Conservation (phyloP, 148 eudicot genomes). For the Limonium bicolor region DNA sequence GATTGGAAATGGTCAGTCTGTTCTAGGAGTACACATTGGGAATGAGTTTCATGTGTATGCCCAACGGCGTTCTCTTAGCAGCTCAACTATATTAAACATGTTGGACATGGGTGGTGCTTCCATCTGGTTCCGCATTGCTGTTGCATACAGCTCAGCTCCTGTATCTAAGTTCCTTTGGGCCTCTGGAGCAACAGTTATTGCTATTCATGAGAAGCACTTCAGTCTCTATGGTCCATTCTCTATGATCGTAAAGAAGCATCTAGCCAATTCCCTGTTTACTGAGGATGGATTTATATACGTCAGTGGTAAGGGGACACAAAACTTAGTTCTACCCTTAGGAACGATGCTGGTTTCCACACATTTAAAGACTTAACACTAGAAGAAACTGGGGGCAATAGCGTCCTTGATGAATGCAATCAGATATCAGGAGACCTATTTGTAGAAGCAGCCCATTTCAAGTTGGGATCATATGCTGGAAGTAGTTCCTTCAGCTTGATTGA, state of each 20-base stretch:
- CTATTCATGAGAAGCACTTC: constrained; percentile 51
- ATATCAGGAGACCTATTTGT: constrained; percentile 13
- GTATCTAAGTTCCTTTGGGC: constrained; percentile 65
- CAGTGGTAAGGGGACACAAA: constrained; percentile 8
- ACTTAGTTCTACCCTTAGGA: constrained; percentile 8
- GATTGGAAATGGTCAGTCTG: constrained; percentile 50
- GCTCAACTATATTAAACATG: constrained; percentile 12
- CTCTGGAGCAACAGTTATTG: constrained; percentile 39
- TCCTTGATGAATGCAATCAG: constrained; percentile 15
- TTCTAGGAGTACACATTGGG: constrained; percentile 69
- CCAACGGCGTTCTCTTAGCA: constrained; percentile 21
- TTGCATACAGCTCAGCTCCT: constrained; percentile 19
- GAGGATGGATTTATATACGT: constrained; percentile 5
- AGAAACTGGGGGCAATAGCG: constrained; percentile 10
- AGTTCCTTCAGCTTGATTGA: constrained; percentile 34
- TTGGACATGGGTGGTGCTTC: constrained; percentile 27
- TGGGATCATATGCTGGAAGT: constrained; percentile 9
- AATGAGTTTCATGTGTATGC: constrained; percentile 71
- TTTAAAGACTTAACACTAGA: constrained; percentile 18
- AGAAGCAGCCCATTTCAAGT: constrained; percentile 16
- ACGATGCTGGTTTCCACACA: constrained; percentile 14
- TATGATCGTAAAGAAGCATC: constrained; percentile 14
- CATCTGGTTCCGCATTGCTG: constrained; percentile 63
- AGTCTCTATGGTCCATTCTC: constrained; percentile 58
- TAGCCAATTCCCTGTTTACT: constrained; percentile 6